These are phyloP conservation scores for Mitragyna speciosa DNA, from an alignment of 257 asterid species.

Conservation along the genomic window DNA sequence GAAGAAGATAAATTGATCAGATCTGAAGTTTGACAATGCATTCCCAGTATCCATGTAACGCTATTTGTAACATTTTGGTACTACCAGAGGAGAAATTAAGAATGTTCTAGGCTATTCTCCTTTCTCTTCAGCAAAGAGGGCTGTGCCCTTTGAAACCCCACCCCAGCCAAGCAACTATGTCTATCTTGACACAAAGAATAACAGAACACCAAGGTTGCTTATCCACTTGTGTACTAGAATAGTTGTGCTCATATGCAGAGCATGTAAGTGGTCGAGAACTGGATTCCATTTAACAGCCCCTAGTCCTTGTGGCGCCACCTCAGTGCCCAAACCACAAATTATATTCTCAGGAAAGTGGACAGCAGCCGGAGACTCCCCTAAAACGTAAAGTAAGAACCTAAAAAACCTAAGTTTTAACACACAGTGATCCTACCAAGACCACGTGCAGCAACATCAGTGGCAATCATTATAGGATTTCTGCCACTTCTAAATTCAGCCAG, in stretches of 20 bases:
- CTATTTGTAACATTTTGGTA: background rate
- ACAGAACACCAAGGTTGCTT: background rate
- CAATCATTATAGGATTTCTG: slow-evolving; percentile 85
- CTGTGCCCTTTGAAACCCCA: background rate
- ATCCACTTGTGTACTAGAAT: background rate
- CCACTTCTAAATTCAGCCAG: slow-evolving; percentile 86
- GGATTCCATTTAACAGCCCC: slow-evolving; percentile 6
- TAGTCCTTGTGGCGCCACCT: slow-evolving; percentile 29
- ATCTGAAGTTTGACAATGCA: background rate
- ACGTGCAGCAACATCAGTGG: slow-evolving; percentile 99
- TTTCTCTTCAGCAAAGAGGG: background rate
- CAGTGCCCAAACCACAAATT: slow-evolving; percentile 77
- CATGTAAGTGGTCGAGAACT: background rate
- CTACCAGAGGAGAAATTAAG: background rate
- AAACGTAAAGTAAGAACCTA: slow-evolving; percentile 37
- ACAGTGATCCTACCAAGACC: slow-evolving; percentile 91
- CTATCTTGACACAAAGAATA: background rate
- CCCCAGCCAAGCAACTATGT: background rate
- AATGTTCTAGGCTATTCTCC: slow-evolving; percentile 7
- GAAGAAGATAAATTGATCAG: background rate
- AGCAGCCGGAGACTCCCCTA: slow-evolving; percentile 86
- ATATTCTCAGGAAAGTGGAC: slow-evolving; percentile 58
- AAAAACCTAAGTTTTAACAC: slow-evolving; percentile 59
- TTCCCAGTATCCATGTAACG: slow-evolving; percentile 26
- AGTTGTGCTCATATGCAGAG: too few relatives aligned